Base-by-base conservation (phyloP, 2,329 filamentous ascomycete species). In the Aureobasidium sp. region DNA sequence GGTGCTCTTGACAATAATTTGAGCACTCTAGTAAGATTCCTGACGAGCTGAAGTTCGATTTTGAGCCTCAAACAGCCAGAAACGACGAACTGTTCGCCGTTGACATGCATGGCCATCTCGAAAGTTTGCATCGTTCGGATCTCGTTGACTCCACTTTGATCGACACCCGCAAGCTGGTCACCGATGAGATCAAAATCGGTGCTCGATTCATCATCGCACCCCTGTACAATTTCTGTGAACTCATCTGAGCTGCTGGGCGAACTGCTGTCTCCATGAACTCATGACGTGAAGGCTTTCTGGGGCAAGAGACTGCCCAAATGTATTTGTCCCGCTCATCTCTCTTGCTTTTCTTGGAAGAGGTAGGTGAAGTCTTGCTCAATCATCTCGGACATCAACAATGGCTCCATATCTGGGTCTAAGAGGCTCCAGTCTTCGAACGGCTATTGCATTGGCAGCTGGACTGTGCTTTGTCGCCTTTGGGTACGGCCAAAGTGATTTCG, bases 401-500 rank as follows among this genome's bases (percentile, higher is more conserved):
- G 63, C 65, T n/a, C 62, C 61, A 32, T 66, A 65, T 61, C 63
- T 68, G 61, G 66, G 67, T 27, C 48, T 68, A n/a, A 59, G 62
- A 29, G 67, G 67, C 39, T 43, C 64, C 13, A 48, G 60, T 4
- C 50, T 68, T 24, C 61, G 64, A 26, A 60, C 63, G 10, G 67
- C 67, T n/a, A 66, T 68, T 24, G 66, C 64, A 17, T 52, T 67
- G 17, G 59, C 64, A 6, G 61, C 67, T 36, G 66, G 67, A 26
- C 63, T 68, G 3, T 64, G 65, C 32, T 68, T 68, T 59, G 34
- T 68, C 46, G 74, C 80, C 12, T 81, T 84, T 65, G 82, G 82
- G 48, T 84, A 83, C 86, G 88, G 90, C 72, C 87, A 89, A 74
- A 76, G 70, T 53, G 69, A 72, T 37, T 67, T 73, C 32, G 72